phyloP scores from a whole-genome alignment of 1,284 basidiomycete species.

The Papiliotrema flavescens region DNA sequence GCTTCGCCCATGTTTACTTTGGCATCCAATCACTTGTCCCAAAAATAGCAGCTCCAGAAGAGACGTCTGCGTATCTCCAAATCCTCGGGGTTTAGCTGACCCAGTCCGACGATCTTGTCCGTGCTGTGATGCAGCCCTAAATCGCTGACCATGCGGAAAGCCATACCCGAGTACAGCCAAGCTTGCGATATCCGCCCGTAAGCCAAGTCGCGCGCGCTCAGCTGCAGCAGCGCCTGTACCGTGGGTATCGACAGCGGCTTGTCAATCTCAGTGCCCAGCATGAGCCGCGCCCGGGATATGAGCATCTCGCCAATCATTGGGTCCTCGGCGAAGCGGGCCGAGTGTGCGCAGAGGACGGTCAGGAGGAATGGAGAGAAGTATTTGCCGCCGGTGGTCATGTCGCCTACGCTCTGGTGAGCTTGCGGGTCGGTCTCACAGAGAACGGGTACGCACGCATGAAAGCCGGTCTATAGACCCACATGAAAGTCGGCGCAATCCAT shows the following conservation, averaged over 20 bases:
- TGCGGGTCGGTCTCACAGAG: too few relatives aligned
- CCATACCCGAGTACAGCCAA: not conserved
- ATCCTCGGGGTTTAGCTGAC: not conserved
- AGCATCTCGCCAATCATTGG: not conserved
- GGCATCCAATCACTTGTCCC: not conserved
- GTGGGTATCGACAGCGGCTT: not conserved
- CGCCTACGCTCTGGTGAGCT: not conserved
- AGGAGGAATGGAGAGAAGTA: slow-evolving; percentile 1
- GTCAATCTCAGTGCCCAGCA: not conserved
- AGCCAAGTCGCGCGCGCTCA: not conserved
- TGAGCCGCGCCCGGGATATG: not conserved
- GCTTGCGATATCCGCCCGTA: not conserved
- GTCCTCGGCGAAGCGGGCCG: not conserved
- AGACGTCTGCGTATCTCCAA: not conserved
- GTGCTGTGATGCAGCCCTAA: not conserved
- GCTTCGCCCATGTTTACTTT: not conserved
- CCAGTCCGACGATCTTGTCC: not conserved
- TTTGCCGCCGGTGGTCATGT: not conserved
- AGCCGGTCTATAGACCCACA: not conserved
- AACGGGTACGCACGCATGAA: not conserved
- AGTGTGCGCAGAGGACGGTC: not conserved
- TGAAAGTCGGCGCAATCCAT: not conserved
- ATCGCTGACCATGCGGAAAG: not conserved
- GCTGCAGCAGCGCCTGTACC: not conserved
- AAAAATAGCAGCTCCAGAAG: not conserved